Evolutionary conservation across 2,329 filamentous ascomycete genomes (phyloP).

Genomic region (Xylariales sp.): DNA sequence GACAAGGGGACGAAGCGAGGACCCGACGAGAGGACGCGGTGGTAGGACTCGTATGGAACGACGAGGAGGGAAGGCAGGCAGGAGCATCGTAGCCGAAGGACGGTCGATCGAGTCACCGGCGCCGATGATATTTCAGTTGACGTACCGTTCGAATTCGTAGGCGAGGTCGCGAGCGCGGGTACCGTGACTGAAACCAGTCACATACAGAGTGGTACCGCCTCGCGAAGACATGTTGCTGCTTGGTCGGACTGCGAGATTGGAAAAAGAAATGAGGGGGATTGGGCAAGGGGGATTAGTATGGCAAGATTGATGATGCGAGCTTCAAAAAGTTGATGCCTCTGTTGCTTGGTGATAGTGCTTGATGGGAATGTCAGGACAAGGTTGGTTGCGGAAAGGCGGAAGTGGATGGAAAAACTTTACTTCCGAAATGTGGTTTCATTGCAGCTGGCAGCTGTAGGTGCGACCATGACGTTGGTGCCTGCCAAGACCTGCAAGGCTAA

Average conservation of each 20-base stretch:
- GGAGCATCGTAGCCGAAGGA: slow-evolving; percentile 39
- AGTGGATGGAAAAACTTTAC: slow-evolving; percentile 4
- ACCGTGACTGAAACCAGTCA: slow-evolving; percentile 98
- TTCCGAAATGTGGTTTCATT: not conserved
- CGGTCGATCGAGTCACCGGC: slow-evolving; percentile 42
- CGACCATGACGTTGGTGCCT: not conserved
- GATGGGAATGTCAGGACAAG: slow-evolving; percentile 1
- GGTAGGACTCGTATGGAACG: slow-evolving; percentile 17
- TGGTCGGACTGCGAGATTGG: not conserved
- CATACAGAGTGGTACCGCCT: slow-evolving; percentile 90
- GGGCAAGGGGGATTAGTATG: too few relatives aligned
- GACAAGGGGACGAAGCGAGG: slow-evolving; percentile 36
- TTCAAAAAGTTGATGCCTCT: not conserved
- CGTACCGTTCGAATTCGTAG: slow-evolving; percentile 99
- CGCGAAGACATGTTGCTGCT: slow-evolving; percentile 67
- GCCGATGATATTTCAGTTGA: slow-evolving; percentile 51
- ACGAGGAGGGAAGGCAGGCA: slow-evolving; percentile 29
- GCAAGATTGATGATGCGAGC: not conserved
- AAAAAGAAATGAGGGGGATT: not conserved
- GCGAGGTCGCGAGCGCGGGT: slow-evolving; percentile 98
- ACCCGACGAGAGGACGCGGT: slow-evolving; percentile 26
- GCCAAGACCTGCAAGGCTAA: not conserved
- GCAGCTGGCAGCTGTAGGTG: not conserved
- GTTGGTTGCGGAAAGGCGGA: not conserved
- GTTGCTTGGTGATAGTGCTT: not conserved